A percentile compares a stretch with the other conserved stretches of the same genome.
These are phyloP conservation scores for Kwoniella pini DNA, from an alignment of 768 basidiomycete genomes.

Conservation along the genomic window DNA sequence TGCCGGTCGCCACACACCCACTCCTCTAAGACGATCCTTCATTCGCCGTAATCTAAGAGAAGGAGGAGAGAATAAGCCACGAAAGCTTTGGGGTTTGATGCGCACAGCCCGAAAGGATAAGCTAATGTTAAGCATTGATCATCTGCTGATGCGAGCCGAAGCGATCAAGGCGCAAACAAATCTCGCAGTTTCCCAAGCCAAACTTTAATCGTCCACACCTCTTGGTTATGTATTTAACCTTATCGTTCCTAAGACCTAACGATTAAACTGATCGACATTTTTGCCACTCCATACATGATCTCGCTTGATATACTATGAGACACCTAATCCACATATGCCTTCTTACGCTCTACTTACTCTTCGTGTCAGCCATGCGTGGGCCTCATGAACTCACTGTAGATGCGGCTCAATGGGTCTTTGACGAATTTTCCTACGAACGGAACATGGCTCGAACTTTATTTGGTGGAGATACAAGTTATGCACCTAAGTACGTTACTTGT, in stretches of 20 bases:
- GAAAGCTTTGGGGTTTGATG: too few species aligned
- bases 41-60: too few species aligned
- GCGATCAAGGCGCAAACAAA: conserved; percentile 2
- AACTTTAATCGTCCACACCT: not conserved
- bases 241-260: not conserved
- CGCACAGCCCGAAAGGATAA: too few species aligned
- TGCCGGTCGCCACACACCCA: too few species aligned
- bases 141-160: not conserved
- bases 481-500: conserved; percentile 40
- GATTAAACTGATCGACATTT: not conserved
- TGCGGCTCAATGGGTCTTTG: conserved; percentile 1
- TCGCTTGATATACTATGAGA: not conserved
- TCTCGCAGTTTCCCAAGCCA: not conserved
- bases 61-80: too few species aligned
- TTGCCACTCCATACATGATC: too few species aligned
- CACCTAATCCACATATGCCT: not conserved
- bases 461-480: conserved; percentile 24
- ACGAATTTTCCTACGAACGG: not conserved
- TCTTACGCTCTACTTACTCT: not conserved
- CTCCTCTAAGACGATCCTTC: too few species aligned
- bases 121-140: too few species aligned
- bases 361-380: not conserved
- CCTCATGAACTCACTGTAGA: conserved; percentile 7
- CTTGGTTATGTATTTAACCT: not conserved
- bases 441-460: conserved; percentile 1